Conservation (phyloP, 768 basidiomycete species). For the Tricholoma matsutake region DNA sequence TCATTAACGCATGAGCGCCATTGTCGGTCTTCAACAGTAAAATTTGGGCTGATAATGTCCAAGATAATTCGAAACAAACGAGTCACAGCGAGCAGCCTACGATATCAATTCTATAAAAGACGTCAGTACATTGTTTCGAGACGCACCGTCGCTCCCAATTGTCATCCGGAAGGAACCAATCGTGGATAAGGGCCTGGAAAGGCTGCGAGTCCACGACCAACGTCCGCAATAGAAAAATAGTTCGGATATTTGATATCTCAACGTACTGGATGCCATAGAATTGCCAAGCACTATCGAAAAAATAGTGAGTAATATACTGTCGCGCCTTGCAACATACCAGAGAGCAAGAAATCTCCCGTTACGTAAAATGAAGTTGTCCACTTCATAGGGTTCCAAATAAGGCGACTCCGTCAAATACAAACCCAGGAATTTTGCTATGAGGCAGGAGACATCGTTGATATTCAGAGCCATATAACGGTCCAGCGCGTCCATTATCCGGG, state of each 20-base stretch:
- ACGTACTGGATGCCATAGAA: conserved; percentile 60
- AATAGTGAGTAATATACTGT: conserved; percentile 2
- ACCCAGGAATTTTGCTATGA: conserved; percentile 61
- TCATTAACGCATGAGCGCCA: conserved; percentile 63
- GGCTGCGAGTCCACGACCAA: conserved; percentile 64
- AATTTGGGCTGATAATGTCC: conserved; percentile 62
- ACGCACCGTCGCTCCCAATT: conserved; percentile 53
- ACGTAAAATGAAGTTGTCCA: conserved; percentile 69
- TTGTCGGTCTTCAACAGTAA: conserved; percentile 60
- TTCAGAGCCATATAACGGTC: conserved; percentile 46
- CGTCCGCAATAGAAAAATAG: conserved; percentile 53
- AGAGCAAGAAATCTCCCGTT: conserved; percentile 55
- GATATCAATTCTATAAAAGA: not conserved
- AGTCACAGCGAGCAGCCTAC: conserved; percentile 49
- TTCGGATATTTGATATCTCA: conserved; percentile 52
- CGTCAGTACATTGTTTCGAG: not conserved
- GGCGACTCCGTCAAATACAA: conserved; percentile 58
- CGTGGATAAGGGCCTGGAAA: conserved; percentile 49
- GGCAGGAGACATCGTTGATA: conserved; percentile 46
- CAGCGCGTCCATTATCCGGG: conserved; percentile 53
- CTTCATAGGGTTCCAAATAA: conserved; percentile 61
- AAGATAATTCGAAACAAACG: conserved; percentile 63
- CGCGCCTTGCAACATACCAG: conserved; percentile 43
- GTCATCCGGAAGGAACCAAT: conserved; percentile 31
- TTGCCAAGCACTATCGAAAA: conserved; percentile 54